phyloP scores from a whole-genome alignment of 208 protist genomes.

The Vickermania ingenoplastis region DNA sequence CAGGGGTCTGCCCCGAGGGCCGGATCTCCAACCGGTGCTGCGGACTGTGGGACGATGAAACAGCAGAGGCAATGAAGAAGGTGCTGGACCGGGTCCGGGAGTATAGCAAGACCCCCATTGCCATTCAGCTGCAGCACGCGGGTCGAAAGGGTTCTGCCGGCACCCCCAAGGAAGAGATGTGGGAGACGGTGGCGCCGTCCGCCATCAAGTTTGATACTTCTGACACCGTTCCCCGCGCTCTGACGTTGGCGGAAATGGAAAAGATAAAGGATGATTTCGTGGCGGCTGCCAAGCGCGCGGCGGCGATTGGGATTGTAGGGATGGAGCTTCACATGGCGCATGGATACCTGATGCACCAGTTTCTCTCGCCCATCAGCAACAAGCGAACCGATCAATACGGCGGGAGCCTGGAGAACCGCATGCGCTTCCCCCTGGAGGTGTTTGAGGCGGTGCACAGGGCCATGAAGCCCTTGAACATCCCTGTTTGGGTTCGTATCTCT shows the following conservation, averaged over 20 bases:
- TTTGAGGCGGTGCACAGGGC: slow-evolving; percentile 28
- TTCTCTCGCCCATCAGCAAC: slow-evolving; percentile 50
- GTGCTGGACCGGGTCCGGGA: slow-evolving; percentile 27
- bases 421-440: slow-evolving; percentile 62
- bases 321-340: slow-evolving; percentile 77
- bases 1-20: slow-evolving; percentile 20
- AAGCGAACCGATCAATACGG: slow-evolving; percentile 77
- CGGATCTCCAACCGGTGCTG: slow-evolving; percentile 16
- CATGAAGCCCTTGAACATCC: slow-evolving; percentile 32
- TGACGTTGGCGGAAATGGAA: slow-evolving; percentile 19
- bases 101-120: slow-evolving; percentile 26
- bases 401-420: slow-evolving; percentile 63
- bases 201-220: slow-evolving; percentile 28
- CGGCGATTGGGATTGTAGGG: slow-evolving; percentile 53
- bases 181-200: slow-evolving; percentile 28
- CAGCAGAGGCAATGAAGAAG: slow-evolving; percentile 21
- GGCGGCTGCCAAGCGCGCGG: slow-evolving; percentile 27
- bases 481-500: slow-evolving; percentile 64
- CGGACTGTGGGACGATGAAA: slow-evolving; percentile 31
- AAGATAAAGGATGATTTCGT: slow-evolving; percentile 29
- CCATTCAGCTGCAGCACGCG: slow-evolving; percentile 68
- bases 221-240: slow-evolving; percentile 18
- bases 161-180: slow-evolving; percentile 1
- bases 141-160: slow-evolving; percentile 33
- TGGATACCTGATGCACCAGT: slow-evolving; percentile 80